A percentile compares a stretch with the other conserved stretches of the same genome.
phyloP scores from a whole-genome alignment of 1,284 basidiomycete genomes.

The Amylostereum chailletii region DNA sequence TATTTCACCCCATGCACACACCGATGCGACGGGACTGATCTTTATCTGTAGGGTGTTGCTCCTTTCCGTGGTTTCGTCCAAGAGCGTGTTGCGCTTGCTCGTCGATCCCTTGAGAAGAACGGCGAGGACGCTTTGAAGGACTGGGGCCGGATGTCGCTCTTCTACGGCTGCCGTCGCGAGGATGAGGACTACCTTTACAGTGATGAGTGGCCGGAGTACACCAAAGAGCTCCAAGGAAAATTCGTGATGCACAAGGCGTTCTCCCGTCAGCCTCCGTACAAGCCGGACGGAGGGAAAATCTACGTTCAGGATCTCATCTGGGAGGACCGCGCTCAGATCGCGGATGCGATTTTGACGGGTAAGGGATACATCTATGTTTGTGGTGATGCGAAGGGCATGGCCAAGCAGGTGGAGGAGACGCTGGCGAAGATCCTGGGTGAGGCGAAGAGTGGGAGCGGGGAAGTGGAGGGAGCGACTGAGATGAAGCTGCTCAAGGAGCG shows the following conservation, averaged over 20 bases:
- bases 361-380: constrained; percentile 95
- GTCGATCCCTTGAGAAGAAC: constrained; percentile 90
- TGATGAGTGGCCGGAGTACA: constrained; percentile 91
- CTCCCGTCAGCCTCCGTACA: constrained; percentile 79
- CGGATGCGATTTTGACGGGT: constrained; percentile 84
- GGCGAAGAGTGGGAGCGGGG: constrained; percentile 81
- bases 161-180: constrained; percentile 90
- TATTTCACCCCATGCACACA: constrained; percentile 13
- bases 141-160: constrained; percentile 92
- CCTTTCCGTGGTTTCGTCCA: constrained; percentile 99
- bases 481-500: constrained; percentile 91
- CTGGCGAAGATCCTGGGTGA: constrained; percentile 85
- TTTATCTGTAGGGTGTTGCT: constrained; percentile 71
- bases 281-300: constrained; percentile 89
- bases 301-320: constrained; percentile 97
- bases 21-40: constrained; percentile 2
- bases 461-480: constrained; percentile 85
- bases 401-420: constrained; percentile 86
- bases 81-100: constrained; percentile 92
- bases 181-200: constrained; percentile 90
- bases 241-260: constrained; percentile 86
- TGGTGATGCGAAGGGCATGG: constrained; percentile 96
- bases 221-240: constrained; percentile 82
- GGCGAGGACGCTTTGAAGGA: constrained; percentile 86
- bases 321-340: constrained; percentile 75